A percentile compares a stretch with the other conserved stretches of the same genome.
These are phyloP conservation scores for Narthecium ossifragum DNA, from an alignment of 106 monocot genomes.

Conservation along the genomic window DNA sequence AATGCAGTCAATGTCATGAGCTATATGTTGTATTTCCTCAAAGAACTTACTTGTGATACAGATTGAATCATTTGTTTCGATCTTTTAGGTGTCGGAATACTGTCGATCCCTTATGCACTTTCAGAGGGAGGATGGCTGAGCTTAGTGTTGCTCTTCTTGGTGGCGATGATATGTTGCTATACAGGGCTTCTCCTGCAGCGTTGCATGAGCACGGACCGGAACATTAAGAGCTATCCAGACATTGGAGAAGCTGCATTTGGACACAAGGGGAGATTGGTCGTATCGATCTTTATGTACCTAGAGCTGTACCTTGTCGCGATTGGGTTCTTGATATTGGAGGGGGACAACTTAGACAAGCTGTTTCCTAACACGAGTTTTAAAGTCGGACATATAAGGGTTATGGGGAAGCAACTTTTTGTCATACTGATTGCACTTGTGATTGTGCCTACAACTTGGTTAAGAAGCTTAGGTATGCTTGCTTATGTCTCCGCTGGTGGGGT, in stretches of 20 bases:
- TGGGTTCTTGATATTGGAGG: constrained; percentile 29
- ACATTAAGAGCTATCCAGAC: constrained; percentile 18
- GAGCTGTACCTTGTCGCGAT: constrained; percentile 28
- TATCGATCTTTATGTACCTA: constrained; percentile 24
- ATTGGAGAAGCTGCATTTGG: constrained; percentile 30
- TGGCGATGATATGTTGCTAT: constrained; percentile 26
- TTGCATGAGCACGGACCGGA: constrained; percentile 14
- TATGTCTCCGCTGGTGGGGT: constrained; percentile 27
- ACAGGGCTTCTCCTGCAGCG: constrained; percentile 27
- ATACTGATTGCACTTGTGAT: constrained; percentile 16
- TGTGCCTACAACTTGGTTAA: constrained; percentile 27
- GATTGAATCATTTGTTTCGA: not conserved
- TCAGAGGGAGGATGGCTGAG: constrained; percentile 33
- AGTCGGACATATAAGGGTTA: constrained; percentile 4
- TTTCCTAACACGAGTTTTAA: constrained; percentile 14
- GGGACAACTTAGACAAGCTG: constrained; percentile 30
- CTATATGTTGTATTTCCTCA: too few relatives aligned
- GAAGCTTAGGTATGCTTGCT: constrained; percentile 18
- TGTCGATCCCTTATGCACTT: constrained; percentile 35
- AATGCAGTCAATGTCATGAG: too few relatives aligned
- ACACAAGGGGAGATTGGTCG: constrained; percentile 6
- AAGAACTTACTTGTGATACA: too few relatives aligned
- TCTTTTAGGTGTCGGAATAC: constrained; percentile 26
- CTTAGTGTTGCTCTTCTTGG: constrained; percentile 7
- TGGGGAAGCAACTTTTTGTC: constrained; percentile 19